phyloP scores from a whole-genome alignment of 805 yeast species.

The Cyberlindnera samutprakarnensis region DNA sequence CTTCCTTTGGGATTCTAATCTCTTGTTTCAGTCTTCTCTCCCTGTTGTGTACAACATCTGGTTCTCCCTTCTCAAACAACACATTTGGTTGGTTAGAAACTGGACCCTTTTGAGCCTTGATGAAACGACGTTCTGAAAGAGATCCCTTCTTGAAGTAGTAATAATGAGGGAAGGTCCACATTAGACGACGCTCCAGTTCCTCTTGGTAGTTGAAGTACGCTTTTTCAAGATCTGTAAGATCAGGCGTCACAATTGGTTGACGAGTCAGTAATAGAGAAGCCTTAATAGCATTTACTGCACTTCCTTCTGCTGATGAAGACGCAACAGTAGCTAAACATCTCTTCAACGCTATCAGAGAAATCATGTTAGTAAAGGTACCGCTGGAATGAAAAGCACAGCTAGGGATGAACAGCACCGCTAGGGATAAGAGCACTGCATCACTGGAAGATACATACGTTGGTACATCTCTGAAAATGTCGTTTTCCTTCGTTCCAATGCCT shows the following conservation, averaged over 20 bases:
- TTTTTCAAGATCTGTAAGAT: slow-evolving; percentile 60
- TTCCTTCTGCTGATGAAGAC: slow-evolving; percentile 11
- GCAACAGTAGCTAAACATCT: slow-evolving; percentile 18
- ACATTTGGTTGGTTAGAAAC: slow-evolving; percentile 65
- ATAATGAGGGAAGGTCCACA: slow-evolving; percentile 97
- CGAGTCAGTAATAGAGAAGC: slow-evolving; percentile 68
- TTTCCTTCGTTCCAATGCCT: too few relatives aligned
- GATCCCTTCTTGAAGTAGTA: slow-evolving; percentile 89
- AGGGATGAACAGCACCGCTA: too few relatives aligned
- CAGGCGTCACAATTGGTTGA: slow-evolving; percentile 78
- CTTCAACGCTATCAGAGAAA: slow-evolving; percentile 10
- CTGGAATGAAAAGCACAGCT: too few relatives aligned
- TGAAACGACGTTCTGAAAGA: slow-evolving; percentile 72
- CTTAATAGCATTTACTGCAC: slow-evolving; percentile 16
- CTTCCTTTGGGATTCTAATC: slow-evolving; percentile 58
- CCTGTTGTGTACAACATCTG: slow-evolving; percentile 81
- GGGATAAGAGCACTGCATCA: too few relatives aligned
- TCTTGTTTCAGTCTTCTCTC: slow-evolving; percentile 81
- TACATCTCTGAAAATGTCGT: slow-evolving; percentile 3
- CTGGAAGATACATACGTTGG: slow-evolving; percentile 7
- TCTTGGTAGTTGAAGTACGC: slow-evolving; percentile 77
- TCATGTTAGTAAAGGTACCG: background rate
- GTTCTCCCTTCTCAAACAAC: slow-evolving; percentile 75
- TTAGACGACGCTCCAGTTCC: slow-evolving; percentile 79
- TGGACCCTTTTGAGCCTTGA: slow-evolving; percentile 71